Evolutionary conservation across 2,329 filamentous ascomycete species (phyloP).

Genomic region (Fusarium vanettenii): DNA sequence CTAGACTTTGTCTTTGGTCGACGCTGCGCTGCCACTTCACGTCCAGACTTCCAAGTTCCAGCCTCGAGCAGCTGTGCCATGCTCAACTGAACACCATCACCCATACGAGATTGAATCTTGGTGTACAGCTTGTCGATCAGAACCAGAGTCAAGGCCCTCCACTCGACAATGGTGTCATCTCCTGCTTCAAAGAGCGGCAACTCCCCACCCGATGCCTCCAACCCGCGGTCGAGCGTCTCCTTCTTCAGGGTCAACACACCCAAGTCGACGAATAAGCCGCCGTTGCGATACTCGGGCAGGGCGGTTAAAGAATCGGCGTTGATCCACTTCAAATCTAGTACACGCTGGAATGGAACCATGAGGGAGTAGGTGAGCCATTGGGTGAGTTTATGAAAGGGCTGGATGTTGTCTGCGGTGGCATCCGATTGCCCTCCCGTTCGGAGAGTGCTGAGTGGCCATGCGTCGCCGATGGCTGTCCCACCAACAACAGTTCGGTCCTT

Average conservation of each 20-base stretch:
- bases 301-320: constrained; percentile 71
- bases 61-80: constrained; percentile 65
- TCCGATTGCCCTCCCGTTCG: not conserved
- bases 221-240: constrained; percentile 55
- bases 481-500: constrained; percentile 61
- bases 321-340: constrained; percentile 63
- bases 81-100: constrained; percentile 44
- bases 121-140: constrained; percentile 63
- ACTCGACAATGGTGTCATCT: constrained; percentile 70
- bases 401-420: constrained; percentile 46
- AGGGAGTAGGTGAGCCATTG: constrained; percentile 81
- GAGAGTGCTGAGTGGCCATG: constrained; percentile 57
- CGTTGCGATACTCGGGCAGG: constrained; percentile 78
- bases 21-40: constrained; percentile 83
- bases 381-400: constrained; percentile 72
- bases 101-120: constrained; percentile 53
- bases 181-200: constrained; percentile 64
- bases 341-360: constrained; percentile 70
- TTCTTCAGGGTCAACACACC: constrained; percentile 64
- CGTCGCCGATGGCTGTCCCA: constrained; percentile 60
- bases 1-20: constrained; percentile 84
- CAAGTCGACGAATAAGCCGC: constrained; percentile 74
- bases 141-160: constrained; percentile 69
- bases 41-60: constrained; percentile 72
- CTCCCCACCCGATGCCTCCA: constrained; percentile 55